phyloP scores from a whole-genome alignment of 768 basidiomycete species.

The Infundibulicybe gibba region DNA sequence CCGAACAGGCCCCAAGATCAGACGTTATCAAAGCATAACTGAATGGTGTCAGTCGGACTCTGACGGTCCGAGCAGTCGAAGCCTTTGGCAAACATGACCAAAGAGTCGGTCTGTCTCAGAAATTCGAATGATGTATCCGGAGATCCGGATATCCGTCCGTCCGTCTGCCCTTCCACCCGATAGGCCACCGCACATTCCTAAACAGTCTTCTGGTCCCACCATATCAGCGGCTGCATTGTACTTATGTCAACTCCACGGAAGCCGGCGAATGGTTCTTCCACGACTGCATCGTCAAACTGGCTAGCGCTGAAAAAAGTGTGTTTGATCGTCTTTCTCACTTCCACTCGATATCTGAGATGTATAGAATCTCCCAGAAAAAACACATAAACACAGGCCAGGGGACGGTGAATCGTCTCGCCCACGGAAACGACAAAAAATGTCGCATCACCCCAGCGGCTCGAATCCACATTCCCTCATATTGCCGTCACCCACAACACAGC shows the following conservation, averaged over 20 bases:
- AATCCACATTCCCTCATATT: constrained; percentile 10
- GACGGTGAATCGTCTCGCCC: constrained; percentile 8
- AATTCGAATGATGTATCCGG: too few relatives aligned
- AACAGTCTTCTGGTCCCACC: too few relatives aligned
- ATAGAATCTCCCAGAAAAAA: constrained; percentile 8
- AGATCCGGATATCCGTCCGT: too few relatives aligned
- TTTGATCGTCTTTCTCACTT: neutral
- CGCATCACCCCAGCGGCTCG: constrained; percentile 2
- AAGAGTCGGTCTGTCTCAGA: neutral
- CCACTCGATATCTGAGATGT: neutral
- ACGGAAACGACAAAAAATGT: constrained; percentile 25
- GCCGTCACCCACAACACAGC: constrained; percentile 9
- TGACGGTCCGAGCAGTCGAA: too few relatives aligned
- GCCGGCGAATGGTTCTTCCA: too few relatives aligned
- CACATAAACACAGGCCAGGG: constrained; percentile 4
- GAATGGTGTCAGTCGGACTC: too few relatives aligned
- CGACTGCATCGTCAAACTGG: constrained; percentile 56
- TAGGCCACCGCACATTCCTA: too few relatives aligned
- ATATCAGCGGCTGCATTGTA: too few relatives aligned
- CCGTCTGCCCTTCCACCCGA: too few relatives aligned
- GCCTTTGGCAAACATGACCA: neutral
- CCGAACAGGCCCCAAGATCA: too few relatives aligned
- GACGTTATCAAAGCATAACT: too few relatives aligned
- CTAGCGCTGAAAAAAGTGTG: constrained; percentile 49
- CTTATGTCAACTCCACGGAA: too few relatives aligned